These are phyloP conservation scores for Cladochytrium replicatum DNA, from an alignment of 192 early-diverging fungal genomes.

Conservation along the genomic window DNA sequence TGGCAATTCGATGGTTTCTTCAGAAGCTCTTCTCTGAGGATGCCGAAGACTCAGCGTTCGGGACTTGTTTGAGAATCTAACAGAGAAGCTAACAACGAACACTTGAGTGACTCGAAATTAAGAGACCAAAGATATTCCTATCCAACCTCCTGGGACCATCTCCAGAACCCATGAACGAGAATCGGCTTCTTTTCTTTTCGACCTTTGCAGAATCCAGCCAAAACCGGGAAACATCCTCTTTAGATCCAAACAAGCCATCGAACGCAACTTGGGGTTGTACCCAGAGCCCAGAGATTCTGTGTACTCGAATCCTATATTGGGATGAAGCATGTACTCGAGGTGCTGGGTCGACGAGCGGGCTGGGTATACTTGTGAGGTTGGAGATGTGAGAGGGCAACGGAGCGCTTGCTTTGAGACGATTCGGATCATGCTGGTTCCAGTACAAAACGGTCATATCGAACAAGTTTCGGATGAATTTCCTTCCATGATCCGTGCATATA, in stretches of 20 bases:
- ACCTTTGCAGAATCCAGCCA: constrained; percentile 46
- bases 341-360: constrained; percentile 2
- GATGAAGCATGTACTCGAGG: neutral
- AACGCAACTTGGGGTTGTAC: constrained; percentile 21
- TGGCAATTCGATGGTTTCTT: neutral
- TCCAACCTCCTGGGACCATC: constrained; percentile 14
- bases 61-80: constrained; percentile 5
- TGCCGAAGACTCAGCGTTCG: constrained; percentile 10
- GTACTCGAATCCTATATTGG: neutral
- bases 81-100: constrained; percentile 12
- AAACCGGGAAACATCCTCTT: constrained; percentile 14
- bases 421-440: too few species aligned
- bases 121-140: too few species aligned
- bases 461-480: constrained; percentile 67
- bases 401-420: constrained; percentile 1
- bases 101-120: too few species aligned
- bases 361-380: constrained; percentile 14
- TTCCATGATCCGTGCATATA: constrained; percentile 74
- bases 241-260: constrained; percentile 9
- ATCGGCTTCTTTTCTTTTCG: constrained; percentile 35
- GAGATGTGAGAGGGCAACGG: constrained; percentile 8
- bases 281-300: constrained; percentile 1
- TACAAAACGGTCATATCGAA: constrained; percentile 24
- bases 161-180: constrained; percentile 53
- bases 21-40: neutral